These are phyloP conservation scores for Gynochthodes officinalis DNA, from an alignment of 257 asterid species.

Conservation along the genomic window DNA sequence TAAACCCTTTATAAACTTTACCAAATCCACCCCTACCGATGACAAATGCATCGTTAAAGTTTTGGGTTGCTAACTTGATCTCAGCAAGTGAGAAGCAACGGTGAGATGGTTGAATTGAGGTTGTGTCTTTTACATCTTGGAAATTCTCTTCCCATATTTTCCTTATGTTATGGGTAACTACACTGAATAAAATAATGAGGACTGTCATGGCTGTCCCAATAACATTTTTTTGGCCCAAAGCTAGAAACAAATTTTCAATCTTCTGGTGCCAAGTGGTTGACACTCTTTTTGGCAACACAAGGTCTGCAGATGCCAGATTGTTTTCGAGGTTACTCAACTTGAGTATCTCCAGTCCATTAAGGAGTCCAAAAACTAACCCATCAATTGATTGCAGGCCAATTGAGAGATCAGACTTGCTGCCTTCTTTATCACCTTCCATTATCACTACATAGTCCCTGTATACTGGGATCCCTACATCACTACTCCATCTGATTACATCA, in stretches of 20 bases:
- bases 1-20: slow-evolving; percentile 12
- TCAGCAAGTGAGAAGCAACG: slow-evolving; percentile 4
- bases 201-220: slow-evolving; percentile 1
- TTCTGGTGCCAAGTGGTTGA: neutral
- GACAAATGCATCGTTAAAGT: neutral
- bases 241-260: neutral
- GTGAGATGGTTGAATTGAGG: neutral
- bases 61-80: slow-evolving; percentile 9
- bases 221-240: slow-evolving; percentile 4
- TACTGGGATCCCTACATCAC: slow-evolving; percentile 11
- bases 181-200: neutral
- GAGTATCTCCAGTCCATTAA: slow-evolving; percentile 19
- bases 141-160: neutral
- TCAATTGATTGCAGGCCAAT: neutral
- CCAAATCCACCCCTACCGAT: slow-evolving; percentile 17
- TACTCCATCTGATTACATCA: slow-evolving; percentile 7
- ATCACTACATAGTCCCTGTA: slow-evolving; percentile 13
- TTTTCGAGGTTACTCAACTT: slow-evolving; percentile 14
- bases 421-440: neutral
- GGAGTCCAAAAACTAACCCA: neutral
- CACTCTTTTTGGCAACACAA: neutral
- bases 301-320: slow-evolving; percentile 3
- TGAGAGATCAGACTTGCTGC: neutral
- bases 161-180: neutral
- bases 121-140: neutral